A percentile compares a stretch with the other conserved stretches of the same genome.
Conservation (phyloP, 768 basidiomycete genomes). For the Kwoniella sp. region DNA sequence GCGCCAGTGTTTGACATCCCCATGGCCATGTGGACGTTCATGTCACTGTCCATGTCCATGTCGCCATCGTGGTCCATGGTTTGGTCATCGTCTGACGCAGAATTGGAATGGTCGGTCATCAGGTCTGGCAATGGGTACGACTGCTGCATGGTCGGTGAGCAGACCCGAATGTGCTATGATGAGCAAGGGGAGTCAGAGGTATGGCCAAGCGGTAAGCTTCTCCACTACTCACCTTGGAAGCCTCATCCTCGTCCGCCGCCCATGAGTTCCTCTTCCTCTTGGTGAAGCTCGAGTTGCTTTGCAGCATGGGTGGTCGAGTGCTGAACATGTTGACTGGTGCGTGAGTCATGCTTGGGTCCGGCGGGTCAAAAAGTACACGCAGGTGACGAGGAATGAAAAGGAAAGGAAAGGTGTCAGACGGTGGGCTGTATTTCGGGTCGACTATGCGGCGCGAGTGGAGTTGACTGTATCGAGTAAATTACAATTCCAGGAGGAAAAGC, state of each 20-base stretch:
- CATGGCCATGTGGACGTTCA: slow-evolving; percentile 23
- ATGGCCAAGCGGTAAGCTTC: neutral
- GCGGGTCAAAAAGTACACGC: neutral
- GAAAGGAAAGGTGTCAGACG: neutral
- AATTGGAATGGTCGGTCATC: slow-evolving; percentile 38
- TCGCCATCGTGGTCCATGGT: slow-evolving; percentile 34
- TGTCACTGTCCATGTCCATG: slow-evolving; percentile 15
- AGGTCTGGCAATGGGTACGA: slow-evolving; percentile 25
- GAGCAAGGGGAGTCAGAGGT: neutral
- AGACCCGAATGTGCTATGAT: slow-evolving; percentile 31
- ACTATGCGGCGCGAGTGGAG: neutral
- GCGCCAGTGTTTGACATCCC: neutral
- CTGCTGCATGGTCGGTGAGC: slow-evolving; percentile 29
- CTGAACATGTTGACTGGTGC: slow-evolving; percentile 17
- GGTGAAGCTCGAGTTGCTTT: slow-evolving; percentile 25
- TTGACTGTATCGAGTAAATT: slow-evolving; percentile 1
- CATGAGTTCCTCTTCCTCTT: slow-evolving; percentile 37
- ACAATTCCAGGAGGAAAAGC: slow-evolving; percentile 9
- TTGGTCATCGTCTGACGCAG: slow-evolving; percentile 38
- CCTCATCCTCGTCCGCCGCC: slow-evolving; percentile 27
- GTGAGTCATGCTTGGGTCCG: slow-evolving; percentile 11
- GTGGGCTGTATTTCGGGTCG: neutral
- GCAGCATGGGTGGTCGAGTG: slow-evolving; percentile 12
- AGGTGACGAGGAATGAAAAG: neutral
- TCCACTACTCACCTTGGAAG: slow-evolving; percentile 24